phyloP scores from a whole-genome alignment of 2,329 filamentous ascomycete genomes.

The Bimuria novae-zelandiae region DNA sequence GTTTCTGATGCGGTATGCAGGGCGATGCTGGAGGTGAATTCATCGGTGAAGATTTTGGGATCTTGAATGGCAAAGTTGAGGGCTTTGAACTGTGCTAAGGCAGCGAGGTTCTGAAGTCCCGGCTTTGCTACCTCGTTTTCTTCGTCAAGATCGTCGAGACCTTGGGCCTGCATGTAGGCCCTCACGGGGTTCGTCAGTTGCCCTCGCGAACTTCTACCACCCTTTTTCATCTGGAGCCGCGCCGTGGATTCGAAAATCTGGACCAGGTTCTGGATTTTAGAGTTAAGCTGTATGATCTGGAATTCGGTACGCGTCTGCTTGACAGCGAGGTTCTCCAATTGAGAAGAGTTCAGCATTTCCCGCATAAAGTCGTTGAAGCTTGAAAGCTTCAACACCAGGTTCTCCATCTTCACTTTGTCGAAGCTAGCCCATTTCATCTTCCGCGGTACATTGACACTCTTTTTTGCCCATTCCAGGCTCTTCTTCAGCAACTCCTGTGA shows the following conservation, averaged over 20 bases:
- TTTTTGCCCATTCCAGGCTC: slow-evolving; percentile 34
- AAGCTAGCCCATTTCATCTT: slow-evolving; percentile 40
- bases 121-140: slow-evolving; percentile 10
- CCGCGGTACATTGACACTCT: slow-evolving; percentile 27
- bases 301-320: slow-evolving; percentile 43
- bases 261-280: slow-evolving; percentile 39
- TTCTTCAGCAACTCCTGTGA: slow-evolving; percentile 36
- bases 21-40: slow-evolving; percentile 28
- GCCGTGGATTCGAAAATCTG: slow-evolving; percentile 38
- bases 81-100: slow-evolving; percentile 43
- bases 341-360: slow-evolving; percentile 37
- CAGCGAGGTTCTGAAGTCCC: slow-evolving; percentile 28
- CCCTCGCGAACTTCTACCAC: not conserved
- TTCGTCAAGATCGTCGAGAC: slow-evolving; percentile 26
- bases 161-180: slow-evolving; percentile 23
- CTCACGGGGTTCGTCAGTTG: slow-evolving; percentile 19
- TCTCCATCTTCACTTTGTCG: slow-evolving; percentile 38
- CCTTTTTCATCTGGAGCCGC: slow-evolving; percentile 16
- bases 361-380: slow-evolving; percentile 45
- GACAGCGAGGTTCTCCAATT: slow-evolving; percentile 33
- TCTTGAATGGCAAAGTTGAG: slow-evolving; percentile 42
- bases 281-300: slow-evolving; percentile 45
- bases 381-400: slow-evolving; percentile 37
- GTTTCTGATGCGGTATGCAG: slow-evolving; percentile 29
- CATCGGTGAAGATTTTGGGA: slow-evolving; percentile 30